Evolutionary conservation across 371 early-diverging fungal species (phyloP).

Genomic region (Synchytrium microbalum): DNA sequence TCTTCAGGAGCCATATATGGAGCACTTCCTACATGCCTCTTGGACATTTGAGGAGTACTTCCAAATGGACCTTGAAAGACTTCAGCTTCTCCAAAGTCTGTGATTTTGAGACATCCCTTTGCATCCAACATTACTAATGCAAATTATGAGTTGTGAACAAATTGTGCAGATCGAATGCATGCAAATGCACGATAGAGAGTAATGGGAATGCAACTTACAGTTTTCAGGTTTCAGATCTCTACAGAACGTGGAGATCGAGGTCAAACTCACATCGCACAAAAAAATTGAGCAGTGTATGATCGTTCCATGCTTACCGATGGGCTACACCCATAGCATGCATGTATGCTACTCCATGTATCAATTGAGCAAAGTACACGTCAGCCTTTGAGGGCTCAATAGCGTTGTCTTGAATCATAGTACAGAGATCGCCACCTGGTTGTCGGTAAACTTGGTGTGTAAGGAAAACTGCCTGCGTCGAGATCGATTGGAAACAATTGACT

Average conservation of each 20-base stretch:
- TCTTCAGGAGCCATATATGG: constrained; percentile 54
- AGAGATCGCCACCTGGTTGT: constrained; percentile 41
- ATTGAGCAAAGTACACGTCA: constrained; percentile 77
- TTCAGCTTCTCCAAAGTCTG: constrained; percentile 96
- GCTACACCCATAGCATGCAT: constrained; percentile 89
- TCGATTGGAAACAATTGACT: constrained; percentile 86
- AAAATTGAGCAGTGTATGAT: no score
- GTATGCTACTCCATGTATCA: constrained; percentile 80
- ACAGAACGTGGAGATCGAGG: no score
- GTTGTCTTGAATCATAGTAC: constrained; percentile 23
- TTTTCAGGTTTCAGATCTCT: constrained; percentile 57
- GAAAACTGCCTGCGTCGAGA: constrained; percentile 36
- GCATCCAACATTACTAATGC: no score
- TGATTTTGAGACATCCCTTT: constrained; percentile 81
- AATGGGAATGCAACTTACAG: constrained; percentile 78
- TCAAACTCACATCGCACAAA: no score
- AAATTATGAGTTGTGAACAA: no score
- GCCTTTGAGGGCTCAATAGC: constrained; percentile 4
- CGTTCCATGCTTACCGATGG: no score
- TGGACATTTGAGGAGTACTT: constrained; percentile 24
- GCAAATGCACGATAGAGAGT: no score
- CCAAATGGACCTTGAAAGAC: constrained; percentile 65
- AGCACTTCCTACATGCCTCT: constrained; percentile 37
- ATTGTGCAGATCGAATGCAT: no score
- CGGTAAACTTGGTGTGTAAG: constrained; percentile 18